Conservation (phyloP, 2,329 filamentous ascomycete species). For the Seiridium unicorne region DNA sequence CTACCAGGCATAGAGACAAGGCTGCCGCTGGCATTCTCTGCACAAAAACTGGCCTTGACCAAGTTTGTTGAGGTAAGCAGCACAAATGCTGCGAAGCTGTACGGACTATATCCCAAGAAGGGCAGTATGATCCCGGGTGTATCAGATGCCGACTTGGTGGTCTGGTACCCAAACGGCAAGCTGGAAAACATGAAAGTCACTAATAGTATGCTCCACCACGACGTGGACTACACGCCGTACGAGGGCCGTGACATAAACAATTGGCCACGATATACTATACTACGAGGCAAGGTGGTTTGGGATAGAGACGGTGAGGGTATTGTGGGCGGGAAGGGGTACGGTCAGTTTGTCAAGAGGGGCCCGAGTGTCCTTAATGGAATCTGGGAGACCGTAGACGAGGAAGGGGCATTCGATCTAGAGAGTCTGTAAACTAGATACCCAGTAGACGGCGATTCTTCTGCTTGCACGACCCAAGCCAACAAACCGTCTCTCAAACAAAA, state of each 20-base stretch:
- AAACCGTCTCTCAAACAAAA: too few species aligned
- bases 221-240: constrained; percentile 62
- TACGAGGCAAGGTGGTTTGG: constrained; percentile 59
- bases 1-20: constrained; percentile 57
- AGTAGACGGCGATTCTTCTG: too few species aligned
- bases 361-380: constrained; percentile 13
- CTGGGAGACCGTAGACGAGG: constrained; percentile 28
- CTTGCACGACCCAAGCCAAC: too few species aligned
- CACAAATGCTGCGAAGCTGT: constrained; percentile 56
- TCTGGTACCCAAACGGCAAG: constrained; percentile 52
- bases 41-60: constrained; percentile 37
- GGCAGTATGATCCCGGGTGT: constrained; percentile 48
- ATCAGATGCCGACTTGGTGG: constrained; percentile 54
- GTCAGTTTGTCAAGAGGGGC: constrained; percentile 15
- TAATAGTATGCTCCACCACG: constrained; percentile 58
- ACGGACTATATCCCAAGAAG: constrained; percentile 52
- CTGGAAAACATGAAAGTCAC: constrained; percentile 41
- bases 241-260: constrained; percentile 55
- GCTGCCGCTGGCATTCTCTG: constrained; percentile 43
- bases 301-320: constrained; percentile 51
- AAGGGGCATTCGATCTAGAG: constrained; percentile 29
- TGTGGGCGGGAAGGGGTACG: constrained; percentile 31
- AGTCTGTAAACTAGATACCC: neutral
- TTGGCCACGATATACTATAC: constrained; percentile 60
- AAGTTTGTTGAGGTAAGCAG: constrained; percentile 54